Evolutionary conservation across 2,329 filamentous ascomycete genomes (phyloP).

Genomic region (Colletotrichum australisinense): DNA sequence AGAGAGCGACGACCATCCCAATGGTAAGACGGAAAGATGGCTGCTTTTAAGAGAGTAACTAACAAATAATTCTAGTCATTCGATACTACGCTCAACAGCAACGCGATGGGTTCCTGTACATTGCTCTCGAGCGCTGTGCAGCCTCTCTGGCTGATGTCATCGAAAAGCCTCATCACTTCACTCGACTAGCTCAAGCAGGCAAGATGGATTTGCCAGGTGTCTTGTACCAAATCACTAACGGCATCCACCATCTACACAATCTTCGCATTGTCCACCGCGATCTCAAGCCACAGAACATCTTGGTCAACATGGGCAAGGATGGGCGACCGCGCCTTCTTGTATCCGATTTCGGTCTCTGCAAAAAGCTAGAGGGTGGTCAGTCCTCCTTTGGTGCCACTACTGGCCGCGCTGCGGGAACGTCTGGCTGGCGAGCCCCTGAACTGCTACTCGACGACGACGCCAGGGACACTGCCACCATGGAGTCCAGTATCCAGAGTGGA

Average conservation of each 20-base stretch:
- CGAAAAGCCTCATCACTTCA: slow-evolving; percentile 76
- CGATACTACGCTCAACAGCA: slow-evolving; percentile 95
- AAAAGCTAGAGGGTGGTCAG: slow-evolving; percentile 94
- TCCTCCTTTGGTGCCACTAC: slow-evolving; percentile 96
- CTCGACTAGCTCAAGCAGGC: slow-evolving; percentile 77
- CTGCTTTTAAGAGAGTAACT: slow-evolving; percentile 40
- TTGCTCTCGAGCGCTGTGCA: slow-evolving; percentile 92
- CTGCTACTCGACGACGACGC: slow-evolving; percentile 84
- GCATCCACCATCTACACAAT: slow-evolving; percentile 88
- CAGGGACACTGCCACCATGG: slow-evolving; percentile 58
- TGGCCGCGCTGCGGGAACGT: slow-evolving; percentile 91
- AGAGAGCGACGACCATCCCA: slow-evolving; percentile 94
- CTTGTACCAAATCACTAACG: slow-evolving; percentile 89
- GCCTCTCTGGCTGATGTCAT: slow-evolving; percentile 94
- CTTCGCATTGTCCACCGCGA: slow-evolving; percentile 97
- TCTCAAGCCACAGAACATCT: slow-evolving; percentile 96
- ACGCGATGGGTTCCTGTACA: slow-evolving; percentile 92
- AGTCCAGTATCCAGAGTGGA: slow-evolving; percentile 69
- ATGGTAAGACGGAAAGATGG: slow-evolving; percentile 63
- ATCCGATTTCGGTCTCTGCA: slow-evolving; percentile 97
- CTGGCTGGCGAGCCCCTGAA: slow-evolving; percentile 96
- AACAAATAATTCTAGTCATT: slow-evolving; percentile 70
- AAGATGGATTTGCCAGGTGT: slow-evolving; percentile 82
- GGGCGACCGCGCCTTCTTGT: slow-evolving; percentile 87
- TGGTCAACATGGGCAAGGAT: slow-evolving; percentile 80